A percentile compares a stretch with the other conserved stretches of the same genome.
These are phyloP conservation scores for Somion occarium DNA, from an alignment of 1,284 basidiomycete genomes.

Conservation along the genomic window DNA sequence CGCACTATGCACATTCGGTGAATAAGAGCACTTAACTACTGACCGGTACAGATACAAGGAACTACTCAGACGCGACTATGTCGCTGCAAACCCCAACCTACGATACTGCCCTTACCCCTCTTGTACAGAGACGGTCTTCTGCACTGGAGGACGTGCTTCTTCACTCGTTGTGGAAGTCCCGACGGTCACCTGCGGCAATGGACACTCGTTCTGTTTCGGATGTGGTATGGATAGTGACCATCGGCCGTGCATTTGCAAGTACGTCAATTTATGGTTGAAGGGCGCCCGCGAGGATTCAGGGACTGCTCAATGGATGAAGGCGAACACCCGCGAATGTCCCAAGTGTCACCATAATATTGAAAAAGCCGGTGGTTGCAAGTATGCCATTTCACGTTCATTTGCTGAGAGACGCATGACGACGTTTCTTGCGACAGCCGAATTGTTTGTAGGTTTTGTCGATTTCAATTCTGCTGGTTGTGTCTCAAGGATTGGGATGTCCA, in stretches of 20 bases:
- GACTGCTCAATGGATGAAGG: slow-evolving; percentile 66
- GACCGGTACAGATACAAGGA: slow-evolving; percentile 42
- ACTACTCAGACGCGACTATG: slow-evolving; percentile 55
- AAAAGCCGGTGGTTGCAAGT: slow-evolving; percentile 73
- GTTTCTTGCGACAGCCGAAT: slow-evolving; percentile 22
- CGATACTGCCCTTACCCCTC: slow-evolving; percentile 52
- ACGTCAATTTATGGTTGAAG: slow-evolving; percentile 58
- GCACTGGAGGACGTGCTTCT: slow-evolving; percentile 32
- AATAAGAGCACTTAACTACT: no score
- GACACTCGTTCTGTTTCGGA: slow-evolving; percentile 52
- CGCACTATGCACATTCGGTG: no score
- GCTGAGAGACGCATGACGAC: slow-evolving; percentile 21
- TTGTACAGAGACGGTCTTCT: slow-evolving; percentile 29
- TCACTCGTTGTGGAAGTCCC: slow-evolving; percentile 50
- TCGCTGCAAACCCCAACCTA: slow-evolving; percentile 50
- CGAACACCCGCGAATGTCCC: slow-evolving; percentile 66
- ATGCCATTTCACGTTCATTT: not conserved
- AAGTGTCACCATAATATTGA: slow-evolving; percentile 66
- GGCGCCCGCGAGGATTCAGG: slow-evolving; percentile 67
- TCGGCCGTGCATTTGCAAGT: slow-evolving; percentile 56
- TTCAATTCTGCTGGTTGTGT: slow-evolving; percentile 72
- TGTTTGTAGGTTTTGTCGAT: slow-evolving; percentile 54
- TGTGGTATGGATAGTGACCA: slow-evolving; percentile 51
- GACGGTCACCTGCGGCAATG: slow-evolving; percentile 47
- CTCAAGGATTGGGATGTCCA: slow-evolving; percentile 63